Percentiles rank a stretch among this genome's conserved stretches.
phyloP scores from a whole-genome alignment of 176 grass and related monocot genomes.

The Carex littledalei region DNA sequence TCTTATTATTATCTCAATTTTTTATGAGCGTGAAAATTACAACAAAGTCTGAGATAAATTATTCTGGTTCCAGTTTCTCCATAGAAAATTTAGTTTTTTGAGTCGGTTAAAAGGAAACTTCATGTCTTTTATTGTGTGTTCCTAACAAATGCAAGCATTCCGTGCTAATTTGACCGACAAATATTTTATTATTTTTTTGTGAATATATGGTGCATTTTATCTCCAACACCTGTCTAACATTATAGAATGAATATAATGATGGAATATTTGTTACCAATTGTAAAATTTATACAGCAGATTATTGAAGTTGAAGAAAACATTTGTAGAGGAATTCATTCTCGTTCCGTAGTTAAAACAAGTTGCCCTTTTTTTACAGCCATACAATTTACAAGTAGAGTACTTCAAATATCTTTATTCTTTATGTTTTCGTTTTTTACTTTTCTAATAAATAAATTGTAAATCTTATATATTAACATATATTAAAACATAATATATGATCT shows the following conservation, averaged over 20 bases:
- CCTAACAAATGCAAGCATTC: neutral
- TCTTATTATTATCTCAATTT: neutral
- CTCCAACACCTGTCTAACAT: too few relatives aligned
- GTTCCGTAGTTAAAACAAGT: neutral
- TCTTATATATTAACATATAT: too few relatives aligned
- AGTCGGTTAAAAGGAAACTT: neutral
- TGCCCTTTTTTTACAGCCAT: neutral
- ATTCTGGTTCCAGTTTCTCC: neutral
- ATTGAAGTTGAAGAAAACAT: too few relatives aligned
- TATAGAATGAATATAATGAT: too few relatives aligned
- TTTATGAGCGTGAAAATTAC: neutral
- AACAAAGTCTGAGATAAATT: neutral
- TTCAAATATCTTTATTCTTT: too few relatives aligned
- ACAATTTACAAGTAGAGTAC: neutral
- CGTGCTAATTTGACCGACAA: neutral
- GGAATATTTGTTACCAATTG: too few relatives aligned
- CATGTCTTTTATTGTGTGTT: neutral
- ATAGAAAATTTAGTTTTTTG: neutral
- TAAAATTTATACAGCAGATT: too few relatives aligned
- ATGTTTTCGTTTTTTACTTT: too few relatives aligned
- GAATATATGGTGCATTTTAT: too few relatives aligned
- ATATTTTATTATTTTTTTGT: neutral
- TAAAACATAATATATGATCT: too few relatives aligned
- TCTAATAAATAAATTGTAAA: too few relatives aligned
- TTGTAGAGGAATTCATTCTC: neutral